Percentiles rank a stretch among this genome's conserved stretches.
These are phyloP conservation scores for Sphaerulina populicola DNA, from an alignment of 2,329 filamentous ascomycete species.

Conservation along the genomic window DNA sequence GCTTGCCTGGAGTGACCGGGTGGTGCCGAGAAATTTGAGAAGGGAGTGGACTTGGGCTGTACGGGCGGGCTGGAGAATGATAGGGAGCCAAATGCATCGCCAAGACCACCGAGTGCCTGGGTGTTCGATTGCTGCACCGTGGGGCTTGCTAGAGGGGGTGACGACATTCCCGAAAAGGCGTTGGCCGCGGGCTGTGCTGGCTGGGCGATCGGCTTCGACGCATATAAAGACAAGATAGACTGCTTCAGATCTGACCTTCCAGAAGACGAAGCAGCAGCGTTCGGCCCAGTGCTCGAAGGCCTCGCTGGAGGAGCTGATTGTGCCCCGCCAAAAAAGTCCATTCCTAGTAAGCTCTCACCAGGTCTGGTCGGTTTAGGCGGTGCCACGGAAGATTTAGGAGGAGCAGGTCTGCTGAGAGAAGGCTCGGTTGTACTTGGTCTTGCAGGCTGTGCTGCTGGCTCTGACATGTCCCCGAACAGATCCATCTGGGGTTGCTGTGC, in stretches of 20 bases:
- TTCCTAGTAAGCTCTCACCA: constrained; percentile 75
- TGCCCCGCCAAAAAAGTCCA: constrained; percentile 80
- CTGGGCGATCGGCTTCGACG: constrained; percentile 65
- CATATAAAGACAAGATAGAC: constrained; percentile 92
- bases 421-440: constrained; percentile 69
- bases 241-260: constrained; percentile 92
- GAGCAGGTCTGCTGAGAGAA: constrained; percentile 50
- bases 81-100: constrained; percentile 70
- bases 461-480: constrained; percentile 68
- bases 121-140: constrained; percentile 23
- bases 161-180: constrained; percentile 62
- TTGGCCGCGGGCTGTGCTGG: constrained; percentile 35
- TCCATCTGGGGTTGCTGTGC: constrained; percentile 52
- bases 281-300: constrained; percentile 66
- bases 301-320: constrained; percentile 60
- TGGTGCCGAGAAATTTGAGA: constrained; percentile 55
- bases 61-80: constrained; percentile 48
- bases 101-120: constrained; percentile 51
- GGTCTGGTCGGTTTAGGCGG: constrained; percentile 56
- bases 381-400: constrained; percentile 28
- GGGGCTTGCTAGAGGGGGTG: constrained; percentile 40
- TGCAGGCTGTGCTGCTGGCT: constrained; percentile 43
- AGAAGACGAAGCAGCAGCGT: constrained; percentile 37
- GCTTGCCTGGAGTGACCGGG: constrained; percentile 42
- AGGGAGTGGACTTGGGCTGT: constrained; percentile 52